These are phyloP conservation scores for Oryza glumipatula DNA, from an alignment of 176 grass and related monocot species.

Conservation along the genomic window DNA sequence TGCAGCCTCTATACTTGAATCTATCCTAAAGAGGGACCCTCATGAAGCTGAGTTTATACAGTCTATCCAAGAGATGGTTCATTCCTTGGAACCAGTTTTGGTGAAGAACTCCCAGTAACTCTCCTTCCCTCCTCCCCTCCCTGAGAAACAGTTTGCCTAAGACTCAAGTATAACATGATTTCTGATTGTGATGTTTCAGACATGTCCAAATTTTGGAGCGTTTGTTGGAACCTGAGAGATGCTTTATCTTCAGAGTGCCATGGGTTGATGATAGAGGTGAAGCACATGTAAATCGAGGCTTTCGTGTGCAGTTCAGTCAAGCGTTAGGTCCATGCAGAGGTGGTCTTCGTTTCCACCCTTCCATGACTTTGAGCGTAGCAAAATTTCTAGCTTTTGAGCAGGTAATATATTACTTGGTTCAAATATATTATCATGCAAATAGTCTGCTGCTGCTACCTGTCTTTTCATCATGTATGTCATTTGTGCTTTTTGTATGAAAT, in stretches of 20 bases:
- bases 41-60: constrained; percentile 98
- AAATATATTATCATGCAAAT: constrained; percentile 26
- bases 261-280: constrained; percentile 96
- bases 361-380: constrained; percentile 92
- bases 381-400: constrained; percentile 99
- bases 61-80: constrained; percentile 92
- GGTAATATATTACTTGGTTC: constrained; percentile 55
- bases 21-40: constrained; percentile 82
- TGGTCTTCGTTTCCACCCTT: constrained; percentile 96
- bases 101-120: constrained; percentile 88
- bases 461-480: constrained; percentile 10
- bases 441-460: constrained; percentile 1
- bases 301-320: constrained; percentile 95
- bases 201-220: constrained; percentile 94
- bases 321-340: constrained; percentile 94
- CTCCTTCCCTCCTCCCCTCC: neutral
- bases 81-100: constrained; percentile 93
- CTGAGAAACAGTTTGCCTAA: constrained; percentile 27
- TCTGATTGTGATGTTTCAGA: constrained; percentile 54
- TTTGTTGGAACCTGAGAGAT: constrained; percentile 93
- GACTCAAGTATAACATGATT: constrained; percentile 36
- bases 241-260: constrained; percentile 94
- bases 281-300: constrained; percentile 89
- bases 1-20: constrained; percentile 90
- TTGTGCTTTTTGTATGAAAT: neutral